These are phyloP conservation scores for Aspergillus sp. DNA, from an alignment of 2,329 filamentous ascomycete genomes.

Conservation along the genomic window DNA sequence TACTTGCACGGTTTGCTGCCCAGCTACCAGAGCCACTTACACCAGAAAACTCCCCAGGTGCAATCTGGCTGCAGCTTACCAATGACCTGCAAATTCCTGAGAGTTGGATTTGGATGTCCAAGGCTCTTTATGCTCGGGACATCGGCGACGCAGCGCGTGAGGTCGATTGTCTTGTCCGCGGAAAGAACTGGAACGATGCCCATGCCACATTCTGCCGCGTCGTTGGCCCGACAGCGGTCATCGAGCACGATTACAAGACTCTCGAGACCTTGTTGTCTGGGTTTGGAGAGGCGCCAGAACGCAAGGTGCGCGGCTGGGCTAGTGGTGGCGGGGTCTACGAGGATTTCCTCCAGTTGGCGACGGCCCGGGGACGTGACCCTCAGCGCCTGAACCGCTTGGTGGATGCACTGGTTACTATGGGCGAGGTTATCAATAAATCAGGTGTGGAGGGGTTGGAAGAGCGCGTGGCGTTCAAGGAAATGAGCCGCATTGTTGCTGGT, in stretches of 20 bases:
- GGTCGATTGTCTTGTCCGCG: slow-evolving; percentile 76
- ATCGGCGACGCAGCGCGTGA: slow-evolving; percentile 69
- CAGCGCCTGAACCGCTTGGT: slow-evolving; percentile 46
- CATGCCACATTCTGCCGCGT: slow-evolving; percentile 77
- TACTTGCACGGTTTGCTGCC: slow-evolving; percentile 70
- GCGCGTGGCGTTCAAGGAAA: slow-evolving; percentile 76
- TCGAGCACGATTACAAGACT: slow-evolving; percentile 74
- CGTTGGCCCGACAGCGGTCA: slow-evolving; percentile 78
- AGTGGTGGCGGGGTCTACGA: slow-evolving; percentile 78
- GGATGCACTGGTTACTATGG: slow-evolving; percentile 46
- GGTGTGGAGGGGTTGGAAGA: slow-evolving; percentile 57
- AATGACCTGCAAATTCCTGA: slow-evolving; percentile 69
- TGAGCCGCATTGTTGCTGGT: slow-evolving; percentile 71
- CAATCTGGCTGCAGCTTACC: slow-evolving; percentile 60
- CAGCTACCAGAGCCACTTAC: slow-evolving; percentile 60
- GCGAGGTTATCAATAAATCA: slow-evolving; percentile 48
- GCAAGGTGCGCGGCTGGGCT: slow-evolving; percentile 70
- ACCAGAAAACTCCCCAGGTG: slow-evolving; percentile 39
- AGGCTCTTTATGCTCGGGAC: slow-evolving; percentile 77
- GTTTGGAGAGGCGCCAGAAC: slow-evolving; percentile 63
- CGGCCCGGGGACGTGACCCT: slow-evolving; percentile 41
- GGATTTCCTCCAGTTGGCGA: slow-evolving; percentile 57
- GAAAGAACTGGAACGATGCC: slow-evolving; percentile 73
- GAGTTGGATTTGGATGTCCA: slow-evolving; percentile 82
- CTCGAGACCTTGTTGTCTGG: slow-evolving; percentile 68